These are phyloP conservation scores for Terana coerulea DNA, from an alignment of 768 basidiomycete species.

Conservation along the genomic window DNA sequence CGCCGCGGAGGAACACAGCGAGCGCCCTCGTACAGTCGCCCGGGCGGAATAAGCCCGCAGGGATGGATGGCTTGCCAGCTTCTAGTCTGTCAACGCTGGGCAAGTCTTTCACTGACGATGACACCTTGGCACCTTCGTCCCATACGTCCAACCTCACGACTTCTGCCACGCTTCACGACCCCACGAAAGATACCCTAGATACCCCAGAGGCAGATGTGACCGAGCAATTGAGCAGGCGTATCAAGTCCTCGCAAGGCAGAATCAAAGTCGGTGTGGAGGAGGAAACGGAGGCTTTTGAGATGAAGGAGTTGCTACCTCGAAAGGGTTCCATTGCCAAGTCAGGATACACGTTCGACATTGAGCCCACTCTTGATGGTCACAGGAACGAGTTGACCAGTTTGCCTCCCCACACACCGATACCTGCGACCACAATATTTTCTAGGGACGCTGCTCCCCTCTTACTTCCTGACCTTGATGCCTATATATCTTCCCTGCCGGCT, in stretches of 20 bases:
- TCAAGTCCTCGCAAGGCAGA: neutral
- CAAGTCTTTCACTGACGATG: slow-evolving; percentile 15
- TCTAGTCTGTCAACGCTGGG: slow-evolving; percentile 7
- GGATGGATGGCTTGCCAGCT: slow-evolving; percentile 1
- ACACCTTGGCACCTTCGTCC: slow-evolving; percentile 7
- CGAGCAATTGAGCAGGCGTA: too few species aligned
- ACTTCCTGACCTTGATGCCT: slow-evolving; percentile 58
- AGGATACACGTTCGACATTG: too few species aligned
- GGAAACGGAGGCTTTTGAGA: neutral
- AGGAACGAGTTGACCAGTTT: neutral
- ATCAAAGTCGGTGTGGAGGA: neutral
- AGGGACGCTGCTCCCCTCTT: slow-evolving; percentile 54
- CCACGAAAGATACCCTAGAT: neutral
- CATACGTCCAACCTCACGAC: slow-evolving; percentile 9
- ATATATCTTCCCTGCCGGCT: slow-evolving; percentile 45
- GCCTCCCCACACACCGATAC: slow-evolving; percentile 40
- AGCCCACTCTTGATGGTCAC: too few species aligned
- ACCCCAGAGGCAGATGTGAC: slow-evolving; percentile 13
- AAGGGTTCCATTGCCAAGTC: neutral
- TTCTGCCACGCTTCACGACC: neutral
- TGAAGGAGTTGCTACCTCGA: slow-evolving; percentile 1
- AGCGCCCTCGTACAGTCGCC: neutral
- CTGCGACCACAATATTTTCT: slow-evolving; percentile 55
- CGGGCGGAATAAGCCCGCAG: neutral
- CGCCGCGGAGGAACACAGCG: too few species aligned